Percentiles rank a stretch among this genome's conserved stretches.
phyloP scores from a whole-genome alignment of 495 filamentous ascomycete genomes.

The Penicillium odoratum region DNA sequence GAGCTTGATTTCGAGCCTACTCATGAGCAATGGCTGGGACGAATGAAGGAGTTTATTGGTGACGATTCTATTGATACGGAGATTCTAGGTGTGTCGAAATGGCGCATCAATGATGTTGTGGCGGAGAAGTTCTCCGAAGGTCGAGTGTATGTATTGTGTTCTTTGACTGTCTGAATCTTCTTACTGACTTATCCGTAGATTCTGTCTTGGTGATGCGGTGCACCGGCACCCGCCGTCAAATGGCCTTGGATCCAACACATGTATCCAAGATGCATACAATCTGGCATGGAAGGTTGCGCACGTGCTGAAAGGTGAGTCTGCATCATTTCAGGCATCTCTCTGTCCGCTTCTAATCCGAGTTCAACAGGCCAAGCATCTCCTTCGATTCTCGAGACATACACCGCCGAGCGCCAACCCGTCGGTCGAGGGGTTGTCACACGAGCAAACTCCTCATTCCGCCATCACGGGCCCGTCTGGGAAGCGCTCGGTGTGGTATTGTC shows the following conservation, averaged over 20 bases:
- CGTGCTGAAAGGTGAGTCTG: conserved; percentile 36
- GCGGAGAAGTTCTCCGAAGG: conserved; percentile 46
- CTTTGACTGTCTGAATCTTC: conserved; percentile 7
- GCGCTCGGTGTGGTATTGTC: conserved; percentile 43
- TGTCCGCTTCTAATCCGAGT: conserved; percentile 6
- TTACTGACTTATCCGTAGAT: conserved; percentile 46
- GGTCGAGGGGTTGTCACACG: conserved; percentile 47
- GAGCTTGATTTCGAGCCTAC: conserved; percentile 32
- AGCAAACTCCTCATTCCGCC: conserved; percentile 49
- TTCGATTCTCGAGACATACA: conserved; percentile 45
- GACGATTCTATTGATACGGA: conserved; percentile 41
- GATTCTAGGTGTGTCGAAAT: conserved; percentile 47
- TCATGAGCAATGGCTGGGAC: conserved; percentile 41
- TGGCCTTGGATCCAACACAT: conserved; percentile 54
- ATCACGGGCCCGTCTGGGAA: conserved; percentile 44
- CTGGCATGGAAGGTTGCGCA: conserved; percentile 58
- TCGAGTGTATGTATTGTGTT: conserved; percentile 25
- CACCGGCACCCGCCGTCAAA: conserved; percentile 54
- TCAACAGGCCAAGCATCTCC: conserved; percentile 36
- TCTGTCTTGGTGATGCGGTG: conserved; percentile 53
- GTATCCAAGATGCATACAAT: conserved; percentile 56
- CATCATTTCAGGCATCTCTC: conserved; percentile 15
- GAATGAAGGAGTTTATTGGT: conserved; percentile 50
- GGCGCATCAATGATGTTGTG: conserved; percentile 54
- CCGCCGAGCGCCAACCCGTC: conserved; percentile 50